phyloP scores from a whole-genome alignment of 1,139 yeast species.

The Arxiozyma slooffiae region DNA sequence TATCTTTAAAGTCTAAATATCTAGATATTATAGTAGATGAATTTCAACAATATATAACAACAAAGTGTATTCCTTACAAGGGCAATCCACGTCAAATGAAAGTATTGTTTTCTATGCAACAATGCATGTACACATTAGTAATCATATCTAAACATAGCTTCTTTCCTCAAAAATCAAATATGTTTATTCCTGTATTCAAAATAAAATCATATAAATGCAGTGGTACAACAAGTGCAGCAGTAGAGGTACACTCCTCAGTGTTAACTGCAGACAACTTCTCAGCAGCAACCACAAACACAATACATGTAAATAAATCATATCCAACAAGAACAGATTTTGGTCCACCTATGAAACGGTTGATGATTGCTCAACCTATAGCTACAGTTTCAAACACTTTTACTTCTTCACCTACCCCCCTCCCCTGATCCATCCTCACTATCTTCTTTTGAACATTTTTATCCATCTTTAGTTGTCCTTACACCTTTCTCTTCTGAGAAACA shows the following conservation, averaged over 20 bases:
- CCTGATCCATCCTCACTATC: background rate
- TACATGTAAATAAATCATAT: conserved; percentile 1
- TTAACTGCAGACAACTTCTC: background rate
- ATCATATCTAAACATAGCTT: background rate
- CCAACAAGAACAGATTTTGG: conserved; percentile 5
- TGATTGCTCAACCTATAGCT: background rate
- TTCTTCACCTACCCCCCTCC: background rate
- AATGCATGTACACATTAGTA: background rate
- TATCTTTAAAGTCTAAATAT: background rate
- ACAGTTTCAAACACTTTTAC: background rate
- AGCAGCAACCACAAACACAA: conserved; percentile 3
- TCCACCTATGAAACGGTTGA: background rate
- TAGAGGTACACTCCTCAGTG: background rate
- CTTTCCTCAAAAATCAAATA: background rate
- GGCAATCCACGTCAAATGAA: background rate
- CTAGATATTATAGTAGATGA: background rate
- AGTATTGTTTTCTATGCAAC: background rate
- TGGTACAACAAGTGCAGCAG: background rate
- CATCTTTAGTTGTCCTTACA: background rate
- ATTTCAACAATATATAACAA: background rate
- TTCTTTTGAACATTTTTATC: background rate
- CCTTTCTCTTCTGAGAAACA: background rate
- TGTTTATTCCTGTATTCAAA: background rate
- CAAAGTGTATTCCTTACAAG: conserved; percentile 1
- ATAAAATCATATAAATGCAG: background rate